Percentiles rank a stretch among this genome's conserved stretches.
phyloP scores from a whole-genome alignment of 345 rosid genomes.

The Iberis pinnata region DNA sequence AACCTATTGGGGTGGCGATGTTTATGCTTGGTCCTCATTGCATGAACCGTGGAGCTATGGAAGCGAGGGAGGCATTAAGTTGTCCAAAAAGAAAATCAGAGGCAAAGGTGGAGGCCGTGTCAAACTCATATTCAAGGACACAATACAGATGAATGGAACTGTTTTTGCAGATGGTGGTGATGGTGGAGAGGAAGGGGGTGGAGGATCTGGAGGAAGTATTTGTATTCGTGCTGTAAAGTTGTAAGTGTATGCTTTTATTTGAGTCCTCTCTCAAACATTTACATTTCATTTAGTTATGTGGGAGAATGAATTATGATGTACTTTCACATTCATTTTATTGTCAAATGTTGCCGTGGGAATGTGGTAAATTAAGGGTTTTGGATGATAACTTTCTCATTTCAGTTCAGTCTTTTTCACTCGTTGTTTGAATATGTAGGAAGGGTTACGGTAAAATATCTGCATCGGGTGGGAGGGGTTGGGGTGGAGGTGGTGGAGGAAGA shows the following conservation, averaged over 20 bases:
- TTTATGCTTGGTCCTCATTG: slow-evolving; percentile 84
- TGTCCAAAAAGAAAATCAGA: slow-evolving; percentile 39
- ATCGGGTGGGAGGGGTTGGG: slow-evolving; percentile 89
- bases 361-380: not conserved
- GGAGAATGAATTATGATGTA: not conserved
- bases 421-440: slow-evolving; percentile 54
- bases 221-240: slow-evolving; percentile 53
- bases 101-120: slow-evolving; percentile 94
- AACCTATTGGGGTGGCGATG: slow-evolving; percentile 92
- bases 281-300: not conserved
- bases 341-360: not conserved
- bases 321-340: not conserved
- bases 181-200: slow-evolving; percentile 72
- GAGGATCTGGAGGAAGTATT: slow-evolving; percentile 98
- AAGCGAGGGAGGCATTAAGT: slow-evolving; percentile 73
- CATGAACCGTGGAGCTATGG: slow-evolving; percentile 90
- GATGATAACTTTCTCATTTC: slow-evolving; percentile 12
- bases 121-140: slow-evolving; percentile 49
- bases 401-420: slow-evolving; percentile 11
- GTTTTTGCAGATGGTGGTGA: slow-evolving; percentile 76
- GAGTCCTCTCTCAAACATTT: not conserved
- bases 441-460: slow-evolving; percentile 81
- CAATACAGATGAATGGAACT: slow-evolving; percentile 70
- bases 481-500: slow-evolving; percentile 99
- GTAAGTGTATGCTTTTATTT: slow-evolving; percentile 44